These are phyloP conservation scores for Globisporangium yorkense DNA, from an alignment of 352 stramenopile genomes.

Conservation along the genomic window DNA sequence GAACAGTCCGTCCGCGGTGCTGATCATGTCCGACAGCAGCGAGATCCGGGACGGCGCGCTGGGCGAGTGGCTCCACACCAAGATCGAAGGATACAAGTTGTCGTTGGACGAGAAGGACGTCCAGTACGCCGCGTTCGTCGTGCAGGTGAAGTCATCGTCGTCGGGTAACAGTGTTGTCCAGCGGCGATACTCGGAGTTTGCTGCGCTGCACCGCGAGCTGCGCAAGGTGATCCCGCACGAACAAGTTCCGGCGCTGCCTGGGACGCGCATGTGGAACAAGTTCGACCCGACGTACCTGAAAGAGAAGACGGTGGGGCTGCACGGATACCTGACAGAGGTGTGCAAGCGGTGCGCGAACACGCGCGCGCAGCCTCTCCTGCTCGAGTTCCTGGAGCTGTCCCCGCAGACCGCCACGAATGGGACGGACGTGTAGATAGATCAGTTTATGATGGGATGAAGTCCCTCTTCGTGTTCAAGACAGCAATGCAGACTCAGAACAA, in stretches of 20 bases:
- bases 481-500: neutral
- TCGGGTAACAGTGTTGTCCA: constrained; percentile 67
- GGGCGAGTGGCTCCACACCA: constrained; percentile 69
- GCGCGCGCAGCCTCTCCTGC: constrained; percentile 45
- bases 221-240: constrained; percentile 76
- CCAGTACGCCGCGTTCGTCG: constrained; percentile 72
- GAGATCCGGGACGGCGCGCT: constrained; percentile 9
- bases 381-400: constrained; percentile 60
- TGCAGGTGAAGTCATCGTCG: constrained; percentile 67
- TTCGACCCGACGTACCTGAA: constrained; percentile 80
- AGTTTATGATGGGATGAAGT: neutral
- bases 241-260: constrained; percentile 59
- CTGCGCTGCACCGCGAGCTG: constrained; percentile 63
- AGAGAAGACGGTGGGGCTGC: constrained; percentile 63
- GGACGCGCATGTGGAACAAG: constrained; percentile 81
- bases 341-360: constrained; percentile 74
- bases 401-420: constrained; percentile 10
- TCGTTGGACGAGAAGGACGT: constrained; percentile 64
- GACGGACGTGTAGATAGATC: constrained; percentile 8
- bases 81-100: constrained; percentile 72
- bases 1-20: constrained; percentile 70
- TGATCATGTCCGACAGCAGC: constrained; percentile 53
- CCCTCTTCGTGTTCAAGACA: neutral
- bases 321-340: constrained; percentile 66
- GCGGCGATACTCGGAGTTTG: constrained; percentile 76